Evolutionary conservation across 371 early-diverging fungal genomes (phyloP).

Genomic region (Mucor ambiguus): DNA sequence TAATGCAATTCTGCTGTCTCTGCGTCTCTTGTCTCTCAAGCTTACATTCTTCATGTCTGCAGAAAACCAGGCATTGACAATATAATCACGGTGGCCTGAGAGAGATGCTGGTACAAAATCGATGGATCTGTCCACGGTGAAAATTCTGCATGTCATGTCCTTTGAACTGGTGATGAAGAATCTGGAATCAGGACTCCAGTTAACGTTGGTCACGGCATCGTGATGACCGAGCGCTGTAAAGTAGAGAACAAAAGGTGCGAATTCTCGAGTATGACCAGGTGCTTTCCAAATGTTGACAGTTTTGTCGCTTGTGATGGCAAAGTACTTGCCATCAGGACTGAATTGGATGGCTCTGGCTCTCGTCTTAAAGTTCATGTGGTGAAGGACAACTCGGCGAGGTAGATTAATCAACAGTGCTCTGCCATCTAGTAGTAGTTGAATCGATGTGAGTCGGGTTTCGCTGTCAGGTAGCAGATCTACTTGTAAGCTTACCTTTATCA

Average conservation of each 20-base stretch:
- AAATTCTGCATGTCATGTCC: conserved; percentile 92
- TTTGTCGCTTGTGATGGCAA: conserved; percentile 89
- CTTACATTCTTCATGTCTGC: conserved; percentile 69
- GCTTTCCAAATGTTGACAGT: conserved; percentile 92
- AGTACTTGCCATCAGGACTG: conserved; percentile 77
- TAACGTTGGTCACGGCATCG: conserved; percentile 83
- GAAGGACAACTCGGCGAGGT: conserved; percentile 78
- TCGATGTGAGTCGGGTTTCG: no score
- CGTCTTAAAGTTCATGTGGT: conserved; percentile 86
- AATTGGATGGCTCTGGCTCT: conserved; percentile 82
- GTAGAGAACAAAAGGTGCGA: conserved; percentile 88
- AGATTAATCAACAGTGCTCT: conserved; percentile 86
- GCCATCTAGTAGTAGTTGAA: conserved; percentile 67
- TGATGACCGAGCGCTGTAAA: conserved; percentile 83
- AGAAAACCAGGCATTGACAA: conserved; percentile 93
- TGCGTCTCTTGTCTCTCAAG: not conserved
- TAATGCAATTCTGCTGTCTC: not conserved
- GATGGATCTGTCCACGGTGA: conserved; percentile 63
- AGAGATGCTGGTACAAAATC: conserved; percentile 73
- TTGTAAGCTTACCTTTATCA: conserved; percentile 76
- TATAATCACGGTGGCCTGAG: conserved; percentile 85
- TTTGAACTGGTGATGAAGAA: conserved; percentile 83
- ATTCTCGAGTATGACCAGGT: conserved; percentile 90
- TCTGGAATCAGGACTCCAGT: conserved; percentile 88
- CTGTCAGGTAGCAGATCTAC: not conserved